Percentiles rank a stretch among this genome's conserved stretches.
These are phyloP conservation scores for Pyrus bretschneideri DNA, from an alignment of 306 rosid species.

Conservation along the genomic window DNA sequence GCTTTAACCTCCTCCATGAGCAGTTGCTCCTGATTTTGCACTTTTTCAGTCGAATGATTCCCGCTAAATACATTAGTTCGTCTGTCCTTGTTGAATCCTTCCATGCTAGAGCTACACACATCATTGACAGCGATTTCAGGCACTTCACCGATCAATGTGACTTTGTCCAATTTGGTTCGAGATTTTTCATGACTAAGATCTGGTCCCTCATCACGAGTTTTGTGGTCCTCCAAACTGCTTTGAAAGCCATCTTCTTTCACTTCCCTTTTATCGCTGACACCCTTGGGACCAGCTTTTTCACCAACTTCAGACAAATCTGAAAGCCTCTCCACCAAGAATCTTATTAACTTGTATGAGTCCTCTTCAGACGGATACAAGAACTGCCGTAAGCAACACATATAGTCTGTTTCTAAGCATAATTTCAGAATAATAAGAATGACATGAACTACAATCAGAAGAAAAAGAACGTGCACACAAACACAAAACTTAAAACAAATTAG, in stretches of 20 bases:
- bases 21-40: constrained; percentile 40
- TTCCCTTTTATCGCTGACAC: constrained; percentile 10
- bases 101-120: constrained; percentile 23
- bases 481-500: background rate
- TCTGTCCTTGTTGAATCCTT: constrained; percentile 19
- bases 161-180: constrained; percentile 27
- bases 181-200: constrained; percentile 18
- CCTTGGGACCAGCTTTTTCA: constrained; percentile 15
- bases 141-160: constrained; percentile 30
- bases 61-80: background rate
- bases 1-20: constrained; percentile 26
- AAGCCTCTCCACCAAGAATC: constrained; percentile 53
- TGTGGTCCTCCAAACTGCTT: constrained; percentile 23
- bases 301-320: constrained; percentile 34
- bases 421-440: constrained; percentile 27
- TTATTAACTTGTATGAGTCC: constrained; percentile 42
- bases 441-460: constrained; percentile 11
- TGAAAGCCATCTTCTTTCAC: constrained; percentile 10
- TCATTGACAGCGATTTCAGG: constrained; percentile 9
- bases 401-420: constrained; percentile 42
- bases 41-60: constrained; percentile 12
- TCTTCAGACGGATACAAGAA: constrained; percentile 71
- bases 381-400: constrained; percentile 57
- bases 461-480: background rate
- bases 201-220: constrained; percentile 9